phyloP scores from a whole-genome alignment of 2,329 filamentous ascomycete genomes.

The Hypomyces perniciosus region DNA sequence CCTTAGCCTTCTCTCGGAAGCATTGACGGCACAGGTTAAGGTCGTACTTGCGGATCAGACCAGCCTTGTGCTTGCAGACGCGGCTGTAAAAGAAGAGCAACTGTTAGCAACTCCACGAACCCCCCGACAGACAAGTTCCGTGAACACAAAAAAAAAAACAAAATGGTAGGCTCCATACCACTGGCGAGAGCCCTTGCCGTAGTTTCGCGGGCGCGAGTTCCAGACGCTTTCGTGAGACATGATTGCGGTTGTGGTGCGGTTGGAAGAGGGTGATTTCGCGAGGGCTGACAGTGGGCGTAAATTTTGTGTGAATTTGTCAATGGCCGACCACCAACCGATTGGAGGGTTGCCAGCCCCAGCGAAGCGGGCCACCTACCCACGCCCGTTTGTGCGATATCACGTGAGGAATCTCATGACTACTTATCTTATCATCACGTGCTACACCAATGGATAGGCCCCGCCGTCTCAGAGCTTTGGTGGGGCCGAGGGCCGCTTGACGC shows the following conservation, averaged over 20 bases:
- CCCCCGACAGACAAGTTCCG: background rate
- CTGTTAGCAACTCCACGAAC: slow-evolving; percentile 22
- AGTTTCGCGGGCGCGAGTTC: slow-evolving; percentile 95
- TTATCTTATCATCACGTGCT: slow-evolving; percentile 10
- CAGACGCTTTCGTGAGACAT: slow-evolving; percentile 90
- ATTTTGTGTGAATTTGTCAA: slow-evolving; percentile 35
- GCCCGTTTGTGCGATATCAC: slow-evolving; percentile 15
- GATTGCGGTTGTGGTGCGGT: slow-evolving; percentile 33
- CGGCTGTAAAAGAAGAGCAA: slow-evolving; percentile 40
- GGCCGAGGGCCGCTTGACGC: background rate
- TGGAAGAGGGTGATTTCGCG: slow-evolving; percentile 29
- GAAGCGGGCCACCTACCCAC: slow-evolving; percentile 9
- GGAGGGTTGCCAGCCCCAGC: slow-evolving; percentile 35
- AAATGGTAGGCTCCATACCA: slow-evolving; percentile 59
- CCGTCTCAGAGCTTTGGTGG: background rate
- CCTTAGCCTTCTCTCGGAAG: slow-evolving; percentile 68
- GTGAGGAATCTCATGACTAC: slow-evolving; percentile 6
- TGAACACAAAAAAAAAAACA: background rate
- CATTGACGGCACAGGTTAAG: slow-evolving; percentile 81
- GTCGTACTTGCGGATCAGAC: slow-evolving; percentile 99
- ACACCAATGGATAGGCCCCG: background rate
- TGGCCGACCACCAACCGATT: slow-evolving; percentile 27
- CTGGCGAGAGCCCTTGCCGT: slow-evolving; percentile 91
- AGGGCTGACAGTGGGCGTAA: slow-evolving; percentile 28
- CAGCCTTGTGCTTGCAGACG: slow-evolving; percentile 84